These are phyloP conservation scores for Phytophthora syringae DNA, from an alignment of 352 stramenopile species.

Conservation along the genomic window DNA sequence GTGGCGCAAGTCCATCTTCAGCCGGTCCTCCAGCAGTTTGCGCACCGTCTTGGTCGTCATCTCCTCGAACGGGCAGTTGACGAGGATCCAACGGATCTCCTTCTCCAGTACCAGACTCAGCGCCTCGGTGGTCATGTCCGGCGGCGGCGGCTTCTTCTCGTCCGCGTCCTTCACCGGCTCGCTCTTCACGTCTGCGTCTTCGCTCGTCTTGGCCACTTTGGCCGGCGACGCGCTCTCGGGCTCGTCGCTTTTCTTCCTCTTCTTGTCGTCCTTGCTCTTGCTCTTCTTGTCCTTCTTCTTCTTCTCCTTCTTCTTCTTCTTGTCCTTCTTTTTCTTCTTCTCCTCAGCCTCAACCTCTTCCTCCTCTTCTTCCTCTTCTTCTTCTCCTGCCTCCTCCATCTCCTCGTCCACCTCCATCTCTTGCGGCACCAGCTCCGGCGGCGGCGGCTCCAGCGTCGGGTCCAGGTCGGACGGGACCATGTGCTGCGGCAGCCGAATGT, in stretches of 20 bases:
- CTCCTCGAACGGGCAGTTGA: conserved; percentile 81
- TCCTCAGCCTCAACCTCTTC: conserved; percentile 40
- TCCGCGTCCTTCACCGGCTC: conserved; percentile 7
- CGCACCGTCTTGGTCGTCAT: conserved; percentile 87
- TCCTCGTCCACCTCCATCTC: conserved; percentile 35
- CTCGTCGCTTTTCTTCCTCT: conserved; percentile 38
- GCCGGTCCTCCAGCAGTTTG: conserved; percentile 72
- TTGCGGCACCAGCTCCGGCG: conserved; percentile 31
- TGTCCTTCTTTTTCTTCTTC: conserved; percentile 26
- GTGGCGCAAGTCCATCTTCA: conserved; percentile 74
- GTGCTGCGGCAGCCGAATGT: conserved; percentile 71
- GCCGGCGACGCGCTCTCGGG: conserved; percentile 29
- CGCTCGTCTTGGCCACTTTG: conserved; percentile 58
- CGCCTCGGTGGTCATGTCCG: conserved; percentile 43
- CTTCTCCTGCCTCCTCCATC: conserved; percentile 32
- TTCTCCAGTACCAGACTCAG: conserved; percentile 70
- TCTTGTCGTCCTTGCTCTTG: conserved; percentile 45
- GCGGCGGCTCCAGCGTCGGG: conserved; percentile 70
- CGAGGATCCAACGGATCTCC: conserved; percentile 83
- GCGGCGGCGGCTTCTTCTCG: conserved; percentile 35
- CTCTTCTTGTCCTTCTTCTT: conserved; percentile 48
- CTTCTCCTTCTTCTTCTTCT: conserved; percentile 29
- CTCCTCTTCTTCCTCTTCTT: conserved; percentile 39
- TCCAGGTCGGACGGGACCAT: conserved; percentile 89
- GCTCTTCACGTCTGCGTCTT: conserved; percentile 46